Conservation (phyloP, 1,139 yeast species). For the Geotrichum australiense region DNA sequence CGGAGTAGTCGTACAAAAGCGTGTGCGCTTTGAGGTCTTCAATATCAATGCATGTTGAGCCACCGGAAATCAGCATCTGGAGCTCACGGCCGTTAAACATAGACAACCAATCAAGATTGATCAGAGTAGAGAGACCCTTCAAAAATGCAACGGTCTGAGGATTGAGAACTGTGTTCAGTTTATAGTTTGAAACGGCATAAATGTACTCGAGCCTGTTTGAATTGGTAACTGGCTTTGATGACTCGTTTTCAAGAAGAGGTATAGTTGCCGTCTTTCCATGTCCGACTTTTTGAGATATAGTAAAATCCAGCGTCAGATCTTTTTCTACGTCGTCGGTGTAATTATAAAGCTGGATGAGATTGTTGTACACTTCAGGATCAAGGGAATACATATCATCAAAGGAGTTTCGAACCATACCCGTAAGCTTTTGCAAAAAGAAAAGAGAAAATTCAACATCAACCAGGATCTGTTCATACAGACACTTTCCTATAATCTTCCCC, state of each 20-base stretch:
- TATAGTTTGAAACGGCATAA: slow-evolving; percentile 71
- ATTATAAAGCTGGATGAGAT: slow-evolving; percentile 53
- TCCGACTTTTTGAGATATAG: slow-evolving; percentile 45
- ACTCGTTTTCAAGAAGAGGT: slow-evolving; percentile 59
- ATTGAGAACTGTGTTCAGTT: slow-evolving; percentile 56
- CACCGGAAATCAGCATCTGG: slow-evolving; percentile 83
- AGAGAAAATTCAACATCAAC: slow-evolving; percentile 84
- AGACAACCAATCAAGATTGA: slow-evolving; percentile 67
- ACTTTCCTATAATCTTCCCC: slow-evolving; percentile 82
- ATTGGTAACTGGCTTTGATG: slow-evolving; percentile 47
- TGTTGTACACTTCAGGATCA: slow-evolving; percentile 61
- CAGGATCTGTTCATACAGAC: slow-evolving; percentile 76
- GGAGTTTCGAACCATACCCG: slow-evolving; percentile 42
- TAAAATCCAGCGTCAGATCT: slow-evolving; percentile 58
- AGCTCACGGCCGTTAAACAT: slow-evolving; percentile 81
- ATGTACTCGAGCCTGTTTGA: slow-evolving; percentile 66
- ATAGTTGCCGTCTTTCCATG: slow-evolving; percentile 38
- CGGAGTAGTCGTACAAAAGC: slow-evolving; percentile 60
- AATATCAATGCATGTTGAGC: slow-evolving; percentile 59
- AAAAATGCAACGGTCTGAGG: slow-evolving; percentile 60
- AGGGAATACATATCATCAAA: slow-evolving; percentile 72
- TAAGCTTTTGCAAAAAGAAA: slow-evolving; percentile 73
- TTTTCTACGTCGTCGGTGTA: slow-evolving; percentile 54
- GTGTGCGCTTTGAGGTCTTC: slow-evolving; percentile 60
- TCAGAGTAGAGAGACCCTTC: slow-evolving; percentile 61